phyloP scores from a whole-genome alignment of 2,329 filamentous ascomycete genomes.

The Calonectria fujianensis region DNA sequence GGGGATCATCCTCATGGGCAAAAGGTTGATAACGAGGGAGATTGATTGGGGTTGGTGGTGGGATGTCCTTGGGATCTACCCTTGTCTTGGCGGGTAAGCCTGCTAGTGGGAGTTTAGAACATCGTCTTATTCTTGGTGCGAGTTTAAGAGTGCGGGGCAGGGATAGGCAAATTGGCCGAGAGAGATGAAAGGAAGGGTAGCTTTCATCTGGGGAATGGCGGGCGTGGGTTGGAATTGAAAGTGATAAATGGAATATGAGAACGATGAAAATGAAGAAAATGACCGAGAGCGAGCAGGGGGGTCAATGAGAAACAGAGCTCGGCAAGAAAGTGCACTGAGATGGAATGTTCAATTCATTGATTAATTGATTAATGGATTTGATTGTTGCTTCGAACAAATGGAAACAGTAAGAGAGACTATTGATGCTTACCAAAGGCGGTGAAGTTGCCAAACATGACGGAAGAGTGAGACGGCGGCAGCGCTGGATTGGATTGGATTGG shows the following conservation, averaged over 20 bases:
- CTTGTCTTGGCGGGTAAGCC: constrained; percentile 55
- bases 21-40: constrained; percentile 69
- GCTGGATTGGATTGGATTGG: constrained; percentile 42
- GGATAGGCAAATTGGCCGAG: constrained; percentile 29
- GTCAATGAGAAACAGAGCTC: constrained; percentile 14
- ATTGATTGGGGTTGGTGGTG: constrained; percentile 73
- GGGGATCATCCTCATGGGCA: constrained; percentile 55
- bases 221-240: constrained; percentile 39
- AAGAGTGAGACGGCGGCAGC: constrained; percentile 39
- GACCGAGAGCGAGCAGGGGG: constrained; percentile 19
- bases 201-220: constrained; percentile 22
- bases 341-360: neutral
- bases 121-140: constrained; percentile 45
- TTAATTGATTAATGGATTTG: constrained; percentile 21
- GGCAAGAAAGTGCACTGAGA: constrained; percentile 8
- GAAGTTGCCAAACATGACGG: constrained; percentile 67
- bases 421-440: constrained; percentile 62
- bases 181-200: constrained; percentile 42
- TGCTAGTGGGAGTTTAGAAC: constrained; percentile 53
- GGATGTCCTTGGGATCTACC: constrained; percentile 70
- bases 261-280: constrained; percentile 36
- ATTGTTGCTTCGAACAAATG: neutral
- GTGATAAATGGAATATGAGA: constrained; percentile 12
- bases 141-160: constrained; percentile 44
- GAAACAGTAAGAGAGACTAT: constrained; percentile 41